phyloP scores from a whole-genome alignment of 805 yeast genomes.

The Starmerella cellae region DNA sequence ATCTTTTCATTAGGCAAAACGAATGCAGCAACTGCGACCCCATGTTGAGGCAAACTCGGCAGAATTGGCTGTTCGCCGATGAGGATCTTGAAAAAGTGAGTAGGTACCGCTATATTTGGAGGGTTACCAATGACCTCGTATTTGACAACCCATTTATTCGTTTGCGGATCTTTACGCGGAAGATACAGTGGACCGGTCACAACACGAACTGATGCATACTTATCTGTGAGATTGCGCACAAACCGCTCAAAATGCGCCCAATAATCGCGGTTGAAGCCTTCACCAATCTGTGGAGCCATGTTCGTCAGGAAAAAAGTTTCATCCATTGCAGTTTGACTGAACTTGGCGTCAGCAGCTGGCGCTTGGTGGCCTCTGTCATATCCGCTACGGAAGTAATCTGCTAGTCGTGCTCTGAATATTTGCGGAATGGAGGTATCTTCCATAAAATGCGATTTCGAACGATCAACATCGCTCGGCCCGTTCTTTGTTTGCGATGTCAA shows the following conservation, averaged over 20 bases:
- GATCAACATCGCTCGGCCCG: slow-evolving; percentile 36
- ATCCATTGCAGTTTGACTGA: slow-evolving; percentile 81
- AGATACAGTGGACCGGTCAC: slow-evolving; percentile 89
- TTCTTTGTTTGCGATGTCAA: slow-evolving; percentile 52
- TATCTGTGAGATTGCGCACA: slow-evolving; percentile 58
- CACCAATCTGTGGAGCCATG: slow-evolving; percentile 95
- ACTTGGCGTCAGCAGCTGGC: slow-evolving; percentile 95
- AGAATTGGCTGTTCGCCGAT: slow-evolving; percentile 56
- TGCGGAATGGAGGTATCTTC: slow-evolving; percentile 78
- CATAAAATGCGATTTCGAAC: slow-evolving; percentile 67
- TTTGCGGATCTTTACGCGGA: slow-evolving; percentile 56
- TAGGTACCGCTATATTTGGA: slow-evolving; percentile 92
- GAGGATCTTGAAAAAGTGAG: slow-evolving; percentile 84
- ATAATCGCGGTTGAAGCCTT: slow-evolving; percentile 91
- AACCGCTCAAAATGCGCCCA: slow-evolving; percentile 97
- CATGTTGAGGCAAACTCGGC: slow-evolving; percentile 26
- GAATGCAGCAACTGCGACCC: slow-evolving; percentile 75
- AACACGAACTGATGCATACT: slow-evolving; percentile 63
- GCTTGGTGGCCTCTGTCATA: slow-evolving; percentile 96
- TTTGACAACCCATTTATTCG: slow-evolving; percentile 71
- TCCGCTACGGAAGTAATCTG: slow-evolving; percentile 88
- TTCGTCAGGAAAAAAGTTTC: slow-evolving; percentile 83
- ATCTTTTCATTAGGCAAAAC: slow-evolving; percentile 83
- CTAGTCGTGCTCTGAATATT: slow-evolving; percentile 58
- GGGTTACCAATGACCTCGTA: slow-evolving; percentile 96